A percentile compares a stretch with the other conserved stretches of the same genome.
Evolutionary conservation across 345 rosid genomes (phyloP).

Genomic region (Eucalyptus sp.): DNA sequence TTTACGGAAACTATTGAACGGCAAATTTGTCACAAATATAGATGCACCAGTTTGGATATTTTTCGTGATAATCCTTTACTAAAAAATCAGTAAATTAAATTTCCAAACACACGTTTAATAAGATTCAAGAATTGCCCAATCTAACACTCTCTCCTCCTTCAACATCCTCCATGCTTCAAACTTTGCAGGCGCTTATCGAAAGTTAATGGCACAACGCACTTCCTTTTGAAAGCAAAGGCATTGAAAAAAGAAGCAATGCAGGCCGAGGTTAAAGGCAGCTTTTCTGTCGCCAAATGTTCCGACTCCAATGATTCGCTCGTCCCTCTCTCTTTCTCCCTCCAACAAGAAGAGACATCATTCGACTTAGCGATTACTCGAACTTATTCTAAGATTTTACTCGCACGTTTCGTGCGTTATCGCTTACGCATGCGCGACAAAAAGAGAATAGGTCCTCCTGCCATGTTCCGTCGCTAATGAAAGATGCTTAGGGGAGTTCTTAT

Average conservation of each 20-base stretch:
- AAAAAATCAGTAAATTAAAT: not conserved
- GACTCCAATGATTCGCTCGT: not conserved
- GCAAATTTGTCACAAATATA: no score
- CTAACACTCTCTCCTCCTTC: not conserved
- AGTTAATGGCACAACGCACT: not conserved
- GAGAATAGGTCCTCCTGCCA: not conserved
- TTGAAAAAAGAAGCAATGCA: not conserved
- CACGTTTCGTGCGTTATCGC: not conserved
- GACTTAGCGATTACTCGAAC: not conserved
- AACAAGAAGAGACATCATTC: not conserved
- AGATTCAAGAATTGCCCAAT: not conserved
- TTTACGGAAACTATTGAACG: rapidly evolving
- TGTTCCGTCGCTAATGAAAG: not conserved
- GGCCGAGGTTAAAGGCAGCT: not conserved
- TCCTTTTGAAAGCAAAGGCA: not conserved
- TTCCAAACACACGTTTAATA: not conserved
- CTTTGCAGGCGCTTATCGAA: not conserved
- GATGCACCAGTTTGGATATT: no score
- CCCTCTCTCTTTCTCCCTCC: not conserved
- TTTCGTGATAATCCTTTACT: not conserved
- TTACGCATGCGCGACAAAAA: not conserved
- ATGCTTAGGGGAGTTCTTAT: not conserved
- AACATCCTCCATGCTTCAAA: not conserved
- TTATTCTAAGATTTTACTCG: not conserved
- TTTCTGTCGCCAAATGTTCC: not conserved